Evolutionary conservation across 305 asterid species (phyloP), one percentile per base, ranked within the genome.

Genomic region (Plantago coronopus): DNA sequence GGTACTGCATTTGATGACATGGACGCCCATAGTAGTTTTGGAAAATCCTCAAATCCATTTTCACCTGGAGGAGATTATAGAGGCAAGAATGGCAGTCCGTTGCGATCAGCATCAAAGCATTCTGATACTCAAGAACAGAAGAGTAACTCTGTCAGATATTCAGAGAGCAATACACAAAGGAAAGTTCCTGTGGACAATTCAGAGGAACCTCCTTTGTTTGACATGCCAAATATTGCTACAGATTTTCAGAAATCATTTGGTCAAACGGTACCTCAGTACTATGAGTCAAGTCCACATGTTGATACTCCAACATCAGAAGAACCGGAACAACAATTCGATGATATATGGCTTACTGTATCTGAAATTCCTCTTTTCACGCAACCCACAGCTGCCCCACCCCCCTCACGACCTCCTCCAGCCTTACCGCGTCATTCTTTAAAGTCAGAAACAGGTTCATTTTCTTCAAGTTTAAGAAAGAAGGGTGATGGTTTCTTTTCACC

Each of bases 401-500:
- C 99, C 57, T 79, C 99, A 19, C 86, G 96, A n/a, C 94, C 97
- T 61, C 97, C 96, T 60, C 99, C 99, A 66, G 91, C 91, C 45
- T 77, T 90, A 72, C 97, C 99, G 58, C 79, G 81, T 54, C 75
- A 46, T 57, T 64, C 74, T 72, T 75, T 87, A 53, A 85, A 69
- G 69, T 58, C 78, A 43, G 91, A 72, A 62, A 64, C 82, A 50
- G 77, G 79, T 60, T 76, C 74, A 73, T 77, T 66, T 68, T 62
- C 86, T 59, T 81, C 97, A 59, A 75, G 76, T 69, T 69, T 74
- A 6, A 81, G 79, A 74, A 87, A 75, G 74, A 82, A 73, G 80
- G 73, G 75, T 72, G 89, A 76, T 64, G 95, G 74, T 21, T 75
- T 66, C 73, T 69, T 76, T 66, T 78, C 89, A 38, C 74, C 88